A percentile compares a stretch with the other conserved stretches of the same genome.
Conservation (phyloP, 108 stramenopile genomes). For the Craspedostauros australis region DNA sequence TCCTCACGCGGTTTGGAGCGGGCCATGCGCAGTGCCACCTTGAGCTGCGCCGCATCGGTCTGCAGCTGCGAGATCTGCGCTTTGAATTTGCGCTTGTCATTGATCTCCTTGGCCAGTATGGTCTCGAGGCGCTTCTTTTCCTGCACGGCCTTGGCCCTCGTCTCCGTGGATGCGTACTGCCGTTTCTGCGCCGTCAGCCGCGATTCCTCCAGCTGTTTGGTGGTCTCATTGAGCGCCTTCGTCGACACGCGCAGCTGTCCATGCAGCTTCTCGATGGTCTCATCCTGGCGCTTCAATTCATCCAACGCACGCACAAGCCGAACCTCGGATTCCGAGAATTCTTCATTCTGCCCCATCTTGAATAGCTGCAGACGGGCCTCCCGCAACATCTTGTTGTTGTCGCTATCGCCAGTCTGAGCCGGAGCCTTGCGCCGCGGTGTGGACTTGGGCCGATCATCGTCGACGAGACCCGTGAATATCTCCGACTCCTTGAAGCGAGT, state of each 20-base stretch:
- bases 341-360: slow-evolving; percentile 3
- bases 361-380: slow-evolving; percentile 15
- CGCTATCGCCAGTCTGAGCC: too few species aligned
- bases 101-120: slow-evolving; percentile 3
- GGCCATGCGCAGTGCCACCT: slow-evolving; percentile 7
- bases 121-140: slow-evolving; percentile 10
- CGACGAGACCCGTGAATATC: too few species aligned
- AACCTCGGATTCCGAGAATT: slow-evolving; percentile 2
- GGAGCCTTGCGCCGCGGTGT: background rate
- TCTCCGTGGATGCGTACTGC: slow-evolving; percentile 12
- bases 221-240: slow-evolving; percentile 8
- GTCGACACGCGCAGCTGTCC: slow-evolving; percentile 12
- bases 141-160: slow-evolving; percentile 9
- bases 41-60: slow-evolving; percentile 9
- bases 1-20: too few species aligned
- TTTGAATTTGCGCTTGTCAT: slow-evolving; percentile 7
- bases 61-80: slow-evolving; percentile 7
- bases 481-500: too few species aligned
- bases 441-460: background rate
- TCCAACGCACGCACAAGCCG: slow-evolving; percentile 10
- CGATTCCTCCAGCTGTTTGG: slow-evolving; percentile 1
- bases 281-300: slow-evolving; percentile 20
- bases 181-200: slow-evolving; percentile 4
- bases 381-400: too few species aligned
- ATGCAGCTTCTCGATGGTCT: slow-evolving; percentile 12